Conservation (phyloP, 2,329 filamentous ascomycete genomes). For the Huntiella savannae region DNA sequence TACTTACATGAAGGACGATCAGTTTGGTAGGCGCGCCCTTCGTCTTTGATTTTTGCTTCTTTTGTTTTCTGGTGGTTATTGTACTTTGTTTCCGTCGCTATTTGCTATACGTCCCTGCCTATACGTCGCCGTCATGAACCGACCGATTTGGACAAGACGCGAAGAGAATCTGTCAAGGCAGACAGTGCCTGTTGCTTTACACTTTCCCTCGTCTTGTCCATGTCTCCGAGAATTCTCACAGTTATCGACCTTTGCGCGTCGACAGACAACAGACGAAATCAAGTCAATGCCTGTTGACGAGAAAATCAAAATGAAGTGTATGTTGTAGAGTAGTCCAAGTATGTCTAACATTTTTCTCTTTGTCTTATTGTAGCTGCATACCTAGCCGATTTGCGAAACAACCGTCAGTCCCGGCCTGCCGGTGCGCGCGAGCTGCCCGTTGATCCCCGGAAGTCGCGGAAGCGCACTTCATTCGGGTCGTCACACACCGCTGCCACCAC, state of each 20-base stretch:
- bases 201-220: neutral
- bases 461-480: slow-evolving; percentile 10
- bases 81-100: neutral
- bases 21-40: slow-evolving; percentile 34
- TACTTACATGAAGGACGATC: slow-evolving; percentile 46
- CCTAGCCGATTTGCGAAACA: slow-evolving; percentile 50
- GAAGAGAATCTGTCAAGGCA: too few species aligned
- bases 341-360: slow-evolving; percentile 6
- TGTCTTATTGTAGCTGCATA: slow-evolving; percentile 38
- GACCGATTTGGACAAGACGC: too few species aligned
- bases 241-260: neutral
- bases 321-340: neutral
- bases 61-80: slow-evolving; percentile 1
- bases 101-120: neutral
- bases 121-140: too few species aligned
- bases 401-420: slow-evolving; percentile 46
- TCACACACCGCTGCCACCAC: slow-evolving; percentile 4
- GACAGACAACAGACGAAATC: neutral
- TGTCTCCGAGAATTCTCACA: neutral
- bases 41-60: slow-evolving; percentile 1
- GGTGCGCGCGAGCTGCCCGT: slow-evolving; percentile 36
- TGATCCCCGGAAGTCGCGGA: slow-evolving; percentile 16
- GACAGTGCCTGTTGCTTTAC: too few species aligned
- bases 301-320: neutral
- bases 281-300: neutral